These are phyloP conservation scores for Chaetomium globosum DNA, from an alignment of 2,329 filamentous ascomycete genomes.

Conservation along the genomic window DNA sequence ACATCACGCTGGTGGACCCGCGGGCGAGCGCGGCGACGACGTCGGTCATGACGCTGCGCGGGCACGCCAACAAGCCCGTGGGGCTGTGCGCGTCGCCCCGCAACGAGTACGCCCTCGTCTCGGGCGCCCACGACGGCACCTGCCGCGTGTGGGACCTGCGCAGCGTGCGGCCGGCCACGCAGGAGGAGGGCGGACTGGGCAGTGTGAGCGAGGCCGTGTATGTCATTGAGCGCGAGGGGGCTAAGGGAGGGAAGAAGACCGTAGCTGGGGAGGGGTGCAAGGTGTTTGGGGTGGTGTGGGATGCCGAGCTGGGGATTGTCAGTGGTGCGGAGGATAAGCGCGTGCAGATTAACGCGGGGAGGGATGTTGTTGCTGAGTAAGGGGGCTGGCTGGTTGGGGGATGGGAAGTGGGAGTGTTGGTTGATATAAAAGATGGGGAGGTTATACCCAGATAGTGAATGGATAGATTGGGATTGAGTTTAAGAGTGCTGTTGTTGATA, in stretches of 20 bases:
- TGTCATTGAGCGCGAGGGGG: constrained; percentile 75
- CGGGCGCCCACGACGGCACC: constrained; percentile 88
- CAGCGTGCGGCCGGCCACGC: constrained; percentile 61
- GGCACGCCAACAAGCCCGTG: constrained; percentile 76
- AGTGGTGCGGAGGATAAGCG: constrained; percentile 91
- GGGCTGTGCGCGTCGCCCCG: constrained; percentile 56
- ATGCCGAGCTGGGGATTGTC: constrained; percentile 78
- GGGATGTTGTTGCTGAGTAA: constrained; percentile 49
- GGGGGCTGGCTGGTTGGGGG: not conserved
- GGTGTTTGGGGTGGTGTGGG: constrained; percentile 88
- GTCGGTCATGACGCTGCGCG: constrained; percentile 85
- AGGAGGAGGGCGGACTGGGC: constrained; percentile 62
- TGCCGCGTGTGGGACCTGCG: constrained; percentile 93
- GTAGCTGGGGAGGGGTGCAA: constrained; percentile 82
- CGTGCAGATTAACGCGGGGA: constrained; percentile 84
- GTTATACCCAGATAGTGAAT: constrained; percentile 20
- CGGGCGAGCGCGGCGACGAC: constrained; percentile 74
- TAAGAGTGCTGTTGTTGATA: not conserved
- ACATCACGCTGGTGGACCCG: constrained; percentile 92
- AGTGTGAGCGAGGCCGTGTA: constrained; percentile 74
- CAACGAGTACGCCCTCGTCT: constrained; percentile 81
- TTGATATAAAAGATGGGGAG: constrained; percentile 27
- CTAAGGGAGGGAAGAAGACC: constrained; percentile 52
- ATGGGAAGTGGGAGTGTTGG: not conserved
- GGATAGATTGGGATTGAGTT: constrained; percentile 15